phyloP scores from a whole-genome alignment of 768 basidiomycete species.

The Cubamyces lactineus region DNA sequence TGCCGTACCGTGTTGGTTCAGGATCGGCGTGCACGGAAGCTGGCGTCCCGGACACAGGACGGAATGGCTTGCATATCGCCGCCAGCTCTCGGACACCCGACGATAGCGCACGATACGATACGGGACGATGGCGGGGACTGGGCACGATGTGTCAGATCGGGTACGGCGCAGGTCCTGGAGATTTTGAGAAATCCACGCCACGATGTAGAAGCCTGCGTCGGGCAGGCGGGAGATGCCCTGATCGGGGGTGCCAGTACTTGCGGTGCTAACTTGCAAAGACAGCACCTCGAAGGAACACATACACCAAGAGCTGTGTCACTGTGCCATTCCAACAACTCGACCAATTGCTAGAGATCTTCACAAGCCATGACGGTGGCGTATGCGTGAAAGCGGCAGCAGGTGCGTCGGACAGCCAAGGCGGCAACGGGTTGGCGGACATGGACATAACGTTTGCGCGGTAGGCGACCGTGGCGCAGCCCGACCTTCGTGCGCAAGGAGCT shows the following conservation, averaged over 20 bases:
- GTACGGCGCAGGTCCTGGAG: not conserved
- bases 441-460: not conserved
- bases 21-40: not conserved
- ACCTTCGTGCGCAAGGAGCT: not conserved
- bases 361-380: no score
- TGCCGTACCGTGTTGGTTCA: not conserved
- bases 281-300: no score
- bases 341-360: no score
- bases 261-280: not conserved
- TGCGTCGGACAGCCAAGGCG: no score
- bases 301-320: no score
- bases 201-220: constrained; percentile 7
- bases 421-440: no score
- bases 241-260: not conserved
- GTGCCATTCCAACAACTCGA: no score
- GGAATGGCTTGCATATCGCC: not conserved
- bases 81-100: no score
- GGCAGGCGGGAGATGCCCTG: not conserved
- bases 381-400: no score
- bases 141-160: constrained; percentile 10
- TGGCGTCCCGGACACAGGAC: not conserved
- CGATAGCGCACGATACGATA: not conserved
- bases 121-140: constrained; percentile 1
- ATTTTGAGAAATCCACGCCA: not conserved
- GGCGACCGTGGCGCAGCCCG: not conserved